phyloP scores from a whole-genome alignment of 768 basidiomycete genomes.

The Suillus luteus region DNA sequence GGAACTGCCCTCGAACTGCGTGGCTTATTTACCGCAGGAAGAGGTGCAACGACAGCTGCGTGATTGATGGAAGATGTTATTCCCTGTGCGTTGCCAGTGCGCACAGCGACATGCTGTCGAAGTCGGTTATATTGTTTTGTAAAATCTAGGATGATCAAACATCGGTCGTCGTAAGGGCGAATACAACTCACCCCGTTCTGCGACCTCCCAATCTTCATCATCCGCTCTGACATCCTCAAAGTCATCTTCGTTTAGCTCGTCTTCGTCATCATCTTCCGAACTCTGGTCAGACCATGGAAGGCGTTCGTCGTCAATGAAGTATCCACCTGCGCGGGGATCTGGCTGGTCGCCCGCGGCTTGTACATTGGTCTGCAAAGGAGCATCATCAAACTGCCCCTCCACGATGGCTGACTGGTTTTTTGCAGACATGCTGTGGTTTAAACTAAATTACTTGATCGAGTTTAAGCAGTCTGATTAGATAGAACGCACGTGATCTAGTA shows the following conservation, averaged over 20 bases:
- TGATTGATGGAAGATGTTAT: conserved; percentile 52
- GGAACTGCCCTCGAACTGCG: conserved; percentile 28
- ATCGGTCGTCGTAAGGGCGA: conserved; percentile 1
- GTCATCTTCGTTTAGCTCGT: conserved; percentile 45
- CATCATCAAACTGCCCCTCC: conserved; percentile 66
- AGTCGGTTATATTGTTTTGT: conserved; percentile 98
- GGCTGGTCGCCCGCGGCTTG: conserved; percentile 33
- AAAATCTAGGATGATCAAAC: conserved; percentile 65
- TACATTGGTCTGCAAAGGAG: conserved; percentile 16
- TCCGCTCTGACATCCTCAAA: conserved; percentile 67
- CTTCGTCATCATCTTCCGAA: conserved; percentile 26
- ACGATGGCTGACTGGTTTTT: conserved; percentile 33
- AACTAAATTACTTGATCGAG: neutral
- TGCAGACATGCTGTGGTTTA: conserved; percentile 20
- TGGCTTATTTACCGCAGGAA: conserved; percentile 76
- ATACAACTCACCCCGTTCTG: conserved; percentile 66
- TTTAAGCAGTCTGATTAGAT: conserved; percentile 5
- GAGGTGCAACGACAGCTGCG: conserved; percentile 52
- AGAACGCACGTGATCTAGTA: conserved; percentile 5
- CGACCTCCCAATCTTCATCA: conserved; percentile 88
- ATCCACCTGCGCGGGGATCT: conserved; percentile 30
- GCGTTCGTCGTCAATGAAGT: conserved; percentile 48
- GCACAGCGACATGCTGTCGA: conserved; percentile 86
- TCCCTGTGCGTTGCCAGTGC: conserved; percentile 68
- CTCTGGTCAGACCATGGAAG: conserved; percentile 32